Base-by-base conservation (phyloP, 768 basidiomycete species). In the Leccinum uliginosum region DNA sequence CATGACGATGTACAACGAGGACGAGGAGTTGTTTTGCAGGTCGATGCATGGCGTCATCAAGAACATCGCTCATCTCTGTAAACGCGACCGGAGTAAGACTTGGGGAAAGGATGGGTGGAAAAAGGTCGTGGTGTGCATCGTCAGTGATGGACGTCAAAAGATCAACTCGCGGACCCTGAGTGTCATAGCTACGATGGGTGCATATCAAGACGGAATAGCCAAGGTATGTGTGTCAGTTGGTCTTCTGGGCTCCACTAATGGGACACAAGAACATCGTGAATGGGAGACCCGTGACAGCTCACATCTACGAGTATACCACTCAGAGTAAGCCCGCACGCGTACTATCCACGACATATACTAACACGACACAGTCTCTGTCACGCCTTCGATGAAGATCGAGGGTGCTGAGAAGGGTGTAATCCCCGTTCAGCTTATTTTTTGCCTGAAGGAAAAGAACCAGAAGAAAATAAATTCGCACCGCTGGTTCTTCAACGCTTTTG, bases 61-160 rank as follows among this genome's bases (percentile, higher is more conserved):
- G 80, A 98, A 98, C 64, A 80, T 98, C 45, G 87, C 86, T 5
- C 91, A 96, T 71, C 71, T 98, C 58, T 93, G 91, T 67, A 90
- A 86, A 62, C 79, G 95, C 21, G 87, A 89, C 46, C 77, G 91
- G 49, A 89, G 86, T 63, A 94, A 91, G 79, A 97, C 91, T 4
- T 98, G 96, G 96, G 95, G 94, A 1, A 89, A 89, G 69, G 94
- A 97, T 0, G 93, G 93, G 1, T 98, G 96, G 96, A 95, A 98
- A 79, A 98, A 97, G 79, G 91, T 96, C 32, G 94, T 95, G 8
- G 88, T 96, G 10, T 93, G 91, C 66, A 86, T 95, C 62, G 93
- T 96, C 8, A 89, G 87, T 43, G 92, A 95, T 70, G 93, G 92
- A 1, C 80, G 93, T 29, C 68, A 74, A 60, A 93, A 93, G 80